Evolutionary conservation across 139 green algal species (phyloP).

Genomic region (Auxenochlorella pyrenoidosa): DNA sequence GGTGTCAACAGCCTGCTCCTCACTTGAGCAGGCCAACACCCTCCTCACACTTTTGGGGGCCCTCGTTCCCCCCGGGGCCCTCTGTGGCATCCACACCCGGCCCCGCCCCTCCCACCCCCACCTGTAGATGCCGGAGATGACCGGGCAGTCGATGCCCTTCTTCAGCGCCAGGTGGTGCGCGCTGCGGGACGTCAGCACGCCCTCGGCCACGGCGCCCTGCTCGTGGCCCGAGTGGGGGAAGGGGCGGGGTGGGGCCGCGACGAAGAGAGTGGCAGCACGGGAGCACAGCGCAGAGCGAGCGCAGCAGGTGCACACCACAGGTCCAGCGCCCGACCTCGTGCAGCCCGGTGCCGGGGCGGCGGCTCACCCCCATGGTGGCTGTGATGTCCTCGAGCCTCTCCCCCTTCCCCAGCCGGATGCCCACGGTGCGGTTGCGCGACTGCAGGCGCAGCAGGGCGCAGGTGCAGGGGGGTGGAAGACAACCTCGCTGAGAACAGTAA

Average conservation of each 20-base stretch:
- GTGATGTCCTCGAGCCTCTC: slow-evolving; percentile 67
- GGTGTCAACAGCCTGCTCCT: background rate
- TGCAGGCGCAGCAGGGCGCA: slow-evolving; percentile 31
- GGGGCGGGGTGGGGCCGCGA: too few relatives aligned
- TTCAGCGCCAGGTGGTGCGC: slow-evolving; percentile 65
- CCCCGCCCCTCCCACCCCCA: slow-evolving; percentile 26
- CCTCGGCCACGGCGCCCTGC: slow-evolving; percentile 77
- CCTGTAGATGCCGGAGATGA: slow-evolving; percentile 86
- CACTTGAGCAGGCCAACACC: background rate
- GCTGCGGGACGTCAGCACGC: slow-evolving; percentile 76
- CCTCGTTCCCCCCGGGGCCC: too few relatives aligned
- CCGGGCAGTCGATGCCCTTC: slow-evolving; percentile 75
- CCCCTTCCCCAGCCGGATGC: slow-evolving; percentile 66
- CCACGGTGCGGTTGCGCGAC: slow-evolving; percentile 67
- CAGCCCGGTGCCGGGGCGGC: too few relatives aligned
- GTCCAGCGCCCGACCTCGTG: too few relatives aligned
- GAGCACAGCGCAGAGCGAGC: background rate
- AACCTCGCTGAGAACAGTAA: background rate
- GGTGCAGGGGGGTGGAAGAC: slow-evolving; percentile 20
- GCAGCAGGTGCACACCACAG: background rate
- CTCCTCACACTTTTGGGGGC: too few relatives aligned
- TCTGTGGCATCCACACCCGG: too few relatives aligned
- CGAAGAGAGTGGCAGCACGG: background rate
- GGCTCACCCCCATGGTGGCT: slow-evolving; percentile 56
- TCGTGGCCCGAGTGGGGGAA: background rate